phyloP scores from a whole-genome alignment of 2,329 filamentous ascomycete species.

The Fusarium sp. region DNA sequence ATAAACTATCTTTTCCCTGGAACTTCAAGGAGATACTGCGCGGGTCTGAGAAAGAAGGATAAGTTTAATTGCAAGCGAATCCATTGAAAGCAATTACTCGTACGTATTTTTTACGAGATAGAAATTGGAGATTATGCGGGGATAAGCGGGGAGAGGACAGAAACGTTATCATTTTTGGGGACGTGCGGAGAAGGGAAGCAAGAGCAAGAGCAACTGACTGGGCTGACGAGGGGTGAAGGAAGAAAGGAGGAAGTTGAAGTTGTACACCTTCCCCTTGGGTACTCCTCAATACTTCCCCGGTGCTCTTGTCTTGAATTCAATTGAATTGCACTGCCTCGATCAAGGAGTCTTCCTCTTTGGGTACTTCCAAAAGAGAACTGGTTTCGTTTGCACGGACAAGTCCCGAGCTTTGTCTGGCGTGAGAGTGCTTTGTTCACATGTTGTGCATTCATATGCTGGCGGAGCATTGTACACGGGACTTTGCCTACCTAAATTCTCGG shows the following conservation, averaged over 20 bases:
- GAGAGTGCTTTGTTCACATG: neutral
- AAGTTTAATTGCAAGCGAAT: slow-evolving; percentile 28
- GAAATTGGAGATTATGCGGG: slow-evolving; percentile 40
- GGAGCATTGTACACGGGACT: neutral
- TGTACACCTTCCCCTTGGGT: slow-evolving; percentile 4
- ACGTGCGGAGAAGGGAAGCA: slow-evolving; percentile 26
- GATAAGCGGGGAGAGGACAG: slow-evolving; percentile 5
- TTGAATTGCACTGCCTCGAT: too few species aligned
- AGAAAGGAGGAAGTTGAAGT: neutral
- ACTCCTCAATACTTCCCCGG: neutral
- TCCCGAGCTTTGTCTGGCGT: neutral
- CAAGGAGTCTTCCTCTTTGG: neutral
- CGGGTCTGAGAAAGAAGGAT: neutral
- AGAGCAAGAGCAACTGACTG: neutral
- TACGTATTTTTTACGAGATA: slow-evolving; percentile 44
- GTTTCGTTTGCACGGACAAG: slow-evolving; percentile 2
- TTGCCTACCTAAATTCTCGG: neutral
- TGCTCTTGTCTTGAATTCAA: neutral
- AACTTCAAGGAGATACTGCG: slow-evolving; percentile 8
- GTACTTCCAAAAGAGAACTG: neutral
- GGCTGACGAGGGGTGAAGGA: neutral
- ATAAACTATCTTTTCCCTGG: slow-evolving; percentile 12
- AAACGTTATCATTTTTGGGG: slow-evolving; percentile 28
- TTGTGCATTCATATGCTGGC: neutral
- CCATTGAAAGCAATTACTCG: slow-evolving; percentile 27